Evolutionary conservation across 2,329 filamentous ascomycete species (phyloP), one percentile per base, ranked within the genome.

Genomic region (Epichloe sibirici): DNA sequence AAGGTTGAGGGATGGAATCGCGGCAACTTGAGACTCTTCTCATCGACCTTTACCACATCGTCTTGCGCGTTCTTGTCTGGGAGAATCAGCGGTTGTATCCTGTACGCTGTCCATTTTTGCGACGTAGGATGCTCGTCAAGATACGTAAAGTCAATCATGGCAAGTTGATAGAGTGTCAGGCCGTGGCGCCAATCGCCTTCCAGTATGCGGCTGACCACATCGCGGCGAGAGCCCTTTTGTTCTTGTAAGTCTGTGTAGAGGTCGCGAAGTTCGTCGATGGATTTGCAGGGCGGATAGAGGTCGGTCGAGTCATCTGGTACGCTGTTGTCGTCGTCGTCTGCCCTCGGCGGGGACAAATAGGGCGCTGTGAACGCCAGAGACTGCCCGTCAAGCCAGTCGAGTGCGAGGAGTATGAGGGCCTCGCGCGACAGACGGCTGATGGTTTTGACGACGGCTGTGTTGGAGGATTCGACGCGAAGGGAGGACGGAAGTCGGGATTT

Each of bases 1-100:
- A 95, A 95, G 0, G 85, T 87, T 4, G 86, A 81, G 1, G 88
- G 85, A 61, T 94, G 87, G 61, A 93, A 88, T 15, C 85, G 82
- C 11, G 88, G 88, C 48, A 84, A 70, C 3, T 66, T 62, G 35
- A 82, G 65, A 6, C 73, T 71, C 57, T 70, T 65, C 47, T 68
- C 66, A 61, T 81, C 73, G 13, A 71, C 60, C 54, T 68, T 66
- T 42, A 71, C 65, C 9, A 66, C 58, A 37, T 68, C 67, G 12
- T 72, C 72, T 31, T 71, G 69, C 35, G 57, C 62, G 51, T 66
- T 63, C 51, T 65, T 57, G 34, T 58, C 51, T 1, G 72, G 68
- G 4, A 65, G 66, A 56, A 69, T 71, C 9, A 85, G 65, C 1
- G 74, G 78, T 8, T 79, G 66, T 21, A 86, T 76, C 56, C 74